Evolutionary conservation across 2,329 filamentous ascomycete species (phyloP).

Genomic region (Penicillium sp.): DNA sequence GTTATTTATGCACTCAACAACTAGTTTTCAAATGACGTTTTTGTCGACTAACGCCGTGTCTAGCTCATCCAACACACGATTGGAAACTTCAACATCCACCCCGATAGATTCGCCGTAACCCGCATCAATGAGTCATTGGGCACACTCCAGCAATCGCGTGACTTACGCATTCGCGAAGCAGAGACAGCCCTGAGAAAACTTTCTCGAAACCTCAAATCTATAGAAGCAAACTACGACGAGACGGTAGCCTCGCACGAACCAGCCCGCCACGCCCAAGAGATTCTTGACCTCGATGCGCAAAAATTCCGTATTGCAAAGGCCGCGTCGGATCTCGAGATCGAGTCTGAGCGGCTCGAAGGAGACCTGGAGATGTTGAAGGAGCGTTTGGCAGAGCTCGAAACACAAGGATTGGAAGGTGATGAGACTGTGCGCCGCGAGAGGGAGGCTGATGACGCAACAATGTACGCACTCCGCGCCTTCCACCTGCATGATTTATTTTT

Average conservation of each 20-base stretch:
- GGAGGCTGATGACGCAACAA: slow-evolving; percentile 48
- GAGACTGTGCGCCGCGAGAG: slow-evolving; percentile 49
- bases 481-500: background rate
- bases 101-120: slow-evolving; percentile 77
- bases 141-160: slow-evolving; percentile 78
- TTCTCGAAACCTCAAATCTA: slow-evolving; percentile 68
- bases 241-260: slow-evolving; percentile 71
- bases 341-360: slow-evolving; percentile 82
- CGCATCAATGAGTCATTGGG: slow-evolving; percentile 81
- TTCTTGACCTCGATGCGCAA: slow-evolving; percentile 81
- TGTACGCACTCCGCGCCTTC: slow-evolving; percentile 25
- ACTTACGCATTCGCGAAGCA: slow-evolving; percentile 68
- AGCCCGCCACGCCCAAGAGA: slow-evolving; percentile 74
- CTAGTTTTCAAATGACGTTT: background rate
- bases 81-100: slow-evolving; percentile 88
- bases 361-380: slow-evolving; percentile 72
- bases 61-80: slow-evolving; percentile 90
- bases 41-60: background rate
- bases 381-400: slow-evolving; percentile 75
- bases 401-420: slow-evolving; percentile 78
- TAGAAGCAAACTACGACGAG: slow-evolving; percentile 72
- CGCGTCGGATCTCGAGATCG: slow-evolving; percentile 82
- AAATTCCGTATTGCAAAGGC: slow-evolving; percentile 95
- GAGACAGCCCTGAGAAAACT: slow-evolving; percentile 67
- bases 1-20: slow-evolving; percentile 24